These are phyloP conservation scores for Ustilago sp. DNA, from an alignment of 1,284 basidiomycete genomes.

Conservation along the genomic window DNA sequence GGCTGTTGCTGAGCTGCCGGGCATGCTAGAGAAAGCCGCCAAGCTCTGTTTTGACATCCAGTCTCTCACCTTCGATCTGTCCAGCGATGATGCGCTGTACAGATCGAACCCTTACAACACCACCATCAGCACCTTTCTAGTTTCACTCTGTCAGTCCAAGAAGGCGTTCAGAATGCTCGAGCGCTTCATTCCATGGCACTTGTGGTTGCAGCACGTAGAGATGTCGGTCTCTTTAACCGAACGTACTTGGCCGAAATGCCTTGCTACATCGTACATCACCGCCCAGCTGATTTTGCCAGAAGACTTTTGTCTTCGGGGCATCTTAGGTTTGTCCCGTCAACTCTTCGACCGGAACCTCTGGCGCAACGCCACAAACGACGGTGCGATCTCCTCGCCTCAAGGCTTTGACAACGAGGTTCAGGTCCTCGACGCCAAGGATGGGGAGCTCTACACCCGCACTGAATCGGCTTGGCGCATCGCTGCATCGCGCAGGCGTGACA, in stretches of 20 bases:
- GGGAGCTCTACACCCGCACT: constrained; percentile 40
- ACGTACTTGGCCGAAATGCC: constrained; percentile 38
- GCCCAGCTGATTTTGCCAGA: constrained; percentile 82
- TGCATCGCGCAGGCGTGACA: constrained; percentile 83
- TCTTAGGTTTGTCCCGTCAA: constrained; percentile 72
- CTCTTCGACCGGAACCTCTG: constrained; percentile 41
- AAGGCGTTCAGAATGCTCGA: constrained; percentile 44
- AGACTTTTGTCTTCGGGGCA: constrained; percentile 94
- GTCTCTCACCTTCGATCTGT: constrained; percentile 74
- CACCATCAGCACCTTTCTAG: constrained; percentile 86
- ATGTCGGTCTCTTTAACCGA: constrained; percentile 21
- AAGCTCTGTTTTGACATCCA: constrained; percentile 85
- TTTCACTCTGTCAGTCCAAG: constrained; percentile 72
- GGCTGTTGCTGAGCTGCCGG: constrained; percentile 71
- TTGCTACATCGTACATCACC: constrained; percentile 66
- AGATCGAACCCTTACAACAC: constrained; percentile 82
- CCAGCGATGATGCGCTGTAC: constrained; percentile 21
- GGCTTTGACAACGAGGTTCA: constrained; percentile 70
- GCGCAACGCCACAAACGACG: constrained; percentile 24
- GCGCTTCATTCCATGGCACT: constrained; percentile 84
- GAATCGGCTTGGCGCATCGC: constrained; percentile 70
- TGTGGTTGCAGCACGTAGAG: constrained; percentile 72
- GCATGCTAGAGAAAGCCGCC: constrained; percentile 79
- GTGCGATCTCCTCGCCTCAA: constrained; percentile 14
- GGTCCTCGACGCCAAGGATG: constrained; percentile 52